phyloP scores from a whole-genome alignment of 495 filamentous ascomycete genomes.

The Clohesyomyces aquaticus region DNA sequence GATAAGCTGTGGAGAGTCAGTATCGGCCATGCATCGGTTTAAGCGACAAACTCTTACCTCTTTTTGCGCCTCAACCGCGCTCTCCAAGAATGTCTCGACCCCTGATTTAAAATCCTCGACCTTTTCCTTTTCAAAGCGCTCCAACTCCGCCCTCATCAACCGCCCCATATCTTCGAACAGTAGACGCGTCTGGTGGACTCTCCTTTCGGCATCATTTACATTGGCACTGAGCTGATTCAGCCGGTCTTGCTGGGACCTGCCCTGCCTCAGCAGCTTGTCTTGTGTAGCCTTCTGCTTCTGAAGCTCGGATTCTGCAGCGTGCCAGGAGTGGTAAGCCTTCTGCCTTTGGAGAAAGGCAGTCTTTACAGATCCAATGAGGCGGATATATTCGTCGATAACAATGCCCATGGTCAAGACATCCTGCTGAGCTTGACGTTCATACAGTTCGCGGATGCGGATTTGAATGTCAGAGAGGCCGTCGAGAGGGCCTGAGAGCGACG shows the following conservation, averaged over 20 bases:
- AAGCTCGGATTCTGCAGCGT: slow-evolving; percentile 82
- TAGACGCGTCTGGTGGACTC: slow-evolving; percentile 85
- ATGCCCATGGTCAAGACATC: slow-evolving; percentile 95
- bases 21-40: background rate
- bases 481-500: slow-evolving; percentile 83
- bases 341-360: slow-evolving; percentile 89
- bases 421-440: slow-evolving; percentile 95
- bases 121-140: slow-evolving; percentile 95
- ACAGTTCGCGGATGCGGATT: slow-evolving; percentile 88
- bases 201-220: slow-evolving; percentile 88
- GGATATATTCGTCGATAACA: slow-evolving; percentile 97
- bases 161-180: slow-evolving; percentile 98
- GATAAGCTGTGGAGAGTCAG: slow-evolving; percentile 71
- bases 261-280: slow-evolving; percentile 90
- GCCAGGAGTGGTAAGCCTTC: slow-evolving; percentile 93
- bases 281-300: slow-evolving; percentile 82
- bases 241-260: slow-evolving; percentile 92
- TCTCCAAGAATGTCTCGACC: slow-evolving; percentile 95
- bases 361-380: slow-evolving; percentile 90
- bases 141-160: slow-evolving; percentile 86
- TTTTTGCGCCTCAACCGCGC: slow-evolving; percentile 96
- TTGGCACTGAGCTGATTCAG: slow-evolving; percentile 89
- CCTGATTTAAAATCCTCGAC: slow-evolving; percentile 99
- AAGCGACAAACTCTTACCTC: slow-evolving; percentile 64
- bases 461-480: slow-evolving; percentile 91